Evolutionary conservation across 176 grass and related monocot species (phyloP).

Genomic region (Bothriochloa decipiens): DNA sequence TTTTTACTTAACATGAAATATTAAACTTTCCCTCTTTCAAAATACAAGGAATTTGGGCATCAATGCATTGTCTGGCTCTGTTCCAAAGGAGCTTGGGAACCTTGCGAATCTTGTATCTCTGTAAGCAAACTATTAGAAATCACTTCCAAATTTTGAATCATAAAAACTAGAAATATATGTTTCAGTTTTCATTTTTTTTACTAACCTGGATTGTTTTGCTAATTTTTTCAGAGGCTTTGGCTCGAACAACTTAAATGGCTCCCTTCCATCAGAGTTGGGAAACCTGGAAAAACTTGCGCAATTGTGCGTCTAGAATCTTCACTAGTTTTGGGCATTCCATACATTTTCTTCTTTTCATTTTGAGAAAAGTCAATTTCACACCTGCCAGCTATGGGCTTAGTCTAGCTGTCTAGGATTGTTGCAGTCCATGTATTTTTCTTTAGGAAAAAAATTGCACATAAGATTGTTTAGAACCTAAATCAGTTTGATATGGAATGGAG

Average conservation of each 20-base stretch:
- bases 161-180: neutral
- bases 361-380: neutral
- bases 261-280: slow-evolving; percentile 71
- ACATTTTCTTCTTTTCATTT: neutral
- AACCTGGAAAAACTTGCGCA: slow-evolving; percentile 56
- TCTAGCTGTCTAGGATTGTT: neutral
- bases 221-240: slow-evolving; percentile 49
- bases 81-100: slow-evolving; percentile 84
- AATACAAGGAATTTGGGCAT: slow-evolving; percentile 52
- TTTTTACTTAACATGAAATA: neutral
- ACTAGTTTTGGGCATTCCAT: neutral
- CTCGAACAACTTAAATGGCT: slow-evolving; percentile 71
- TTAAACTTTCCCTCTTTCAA: slow-evolving; percentile 33
- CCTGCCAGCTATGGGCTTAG: neutral
- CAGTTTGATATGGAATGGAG: neutral
- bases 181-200: neutral
- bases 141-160: neutral
- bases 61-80: slow-evolving; percentile 83
- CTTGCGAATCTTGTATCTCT: slow-evolving; percentile 46
- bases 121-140: slow-evolving; percentile 46
- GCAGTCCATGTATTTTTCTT: neutral
- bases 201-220: neutral
- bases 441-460: neutral
- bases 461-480: neutral
- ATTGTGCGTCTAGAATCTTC: slow-evolving; percentile 47